Percentiles rank a stretch among this genome's conserved stretches.
phyloP scores from a whole-genome alignment of 192 early-diverging fungal genomes.

The Fimicolochytrium jonesii region DNA sequence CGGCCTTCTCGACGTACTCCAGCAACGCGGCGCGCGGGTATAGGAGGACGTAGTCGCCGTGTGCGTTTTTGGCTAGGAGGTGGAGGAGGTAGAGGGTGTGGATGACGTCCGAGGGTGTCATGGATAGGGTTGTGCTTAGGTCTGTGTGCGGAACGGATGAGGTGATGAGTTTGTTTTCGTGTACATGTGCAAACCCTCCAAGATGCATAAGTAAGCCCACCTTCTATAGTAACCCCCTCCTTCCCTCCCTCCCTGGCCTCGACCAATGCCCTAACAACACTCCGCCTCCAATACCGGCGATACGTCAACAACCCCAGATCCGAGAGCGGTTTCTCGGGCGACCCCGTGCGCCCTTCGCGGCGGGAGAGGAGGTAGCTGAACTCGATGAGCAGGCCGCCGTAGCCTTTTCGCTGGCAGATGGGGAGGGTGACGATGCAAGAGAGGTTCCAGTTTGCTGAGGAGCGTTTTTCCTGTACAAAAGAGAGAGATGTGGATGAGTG shows the following conservation, averaged over 20 bases:
- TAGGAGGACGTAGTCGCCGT: constrained; percentile 39
- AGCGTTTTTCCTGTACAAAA: constrained; percentile 75
- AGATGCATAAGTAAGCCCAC: too few species aligned
- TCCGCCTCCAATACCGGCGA: constrained; percentile 73
- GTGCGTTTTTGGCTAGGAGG: constrained; percentile 38
- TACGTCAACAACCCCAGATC: constrained; percentile 83
- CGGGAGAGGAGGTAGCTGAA: constrained; percentile 87
- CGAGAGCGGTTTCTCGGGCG: constrained; percentile 90
- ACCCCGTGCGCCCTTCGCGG: constrained; percentile 69
- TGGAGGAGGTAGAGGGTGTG: constrained; percentile 36
- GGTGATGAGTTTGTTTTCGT: too few species aligned
- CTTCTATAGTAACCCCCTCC: constrained; percentile 1
- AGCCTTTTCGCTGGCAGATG: constrained; percentile 86
- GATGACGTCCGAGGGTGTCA: constrained; percentile 45
- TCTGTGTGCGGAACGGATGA: too few species aligned
- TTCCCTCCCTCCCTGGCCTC: background rate
- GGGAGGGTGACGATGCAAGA: constrained; percentile 93
- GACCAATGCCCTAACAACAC: constrained; percentile 24
- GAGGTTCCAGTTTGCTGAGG: constrained; percentile 83
- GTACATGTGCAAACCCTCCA: too few species aligned
- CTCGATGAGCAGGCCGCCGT: constrained; percentile 88
- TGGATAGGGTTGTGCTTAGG: constrained; percentile 29
- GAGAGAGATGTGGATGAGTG: background rate
- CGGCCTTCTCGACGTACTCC: constrained; percentile 19
- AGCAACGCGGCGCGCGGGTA: constrained; percentile 23